Conservation (phyloP, 768 basidiomycete genomes). For the Neoboletus magnificus region DNA sequence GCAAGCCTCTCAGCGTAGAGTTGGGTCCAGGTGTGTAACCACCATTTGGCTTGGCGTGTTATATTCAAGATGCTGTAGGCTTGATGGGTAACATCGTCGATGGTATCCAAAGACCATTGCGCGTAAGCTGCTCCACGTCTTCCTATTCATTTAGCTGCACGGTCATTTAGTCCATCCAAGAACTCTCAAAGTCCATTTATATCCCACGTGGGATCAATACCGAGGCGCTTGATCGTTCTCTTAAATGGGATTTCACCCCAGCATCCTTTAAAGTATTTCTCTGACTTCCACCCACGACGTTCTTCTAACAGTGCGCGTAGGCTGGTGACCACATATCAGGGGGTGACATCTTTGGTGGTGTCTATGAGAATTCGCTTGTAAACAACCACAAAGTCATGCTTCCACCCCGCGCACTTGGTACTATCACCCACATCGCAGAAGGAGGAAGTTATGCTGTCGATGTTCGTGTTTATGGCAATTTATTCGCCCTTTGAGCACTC, state of each 20-base stretch:
- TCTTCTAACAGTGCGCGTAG: slow-evolving; percentile 36
- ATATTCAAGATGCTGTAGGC: slow-evolving; percentile 45
- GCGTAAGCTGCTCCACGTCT: slow-evolving; percentile 47
- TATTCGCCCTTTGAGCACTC: background rate
- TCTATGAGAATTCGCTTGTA: slow-evolving; percentile 96
- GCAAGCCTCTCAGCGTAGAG: slow-evolving; percentile 97
- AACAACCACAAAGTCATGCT: slow-evolving; percentile 98
- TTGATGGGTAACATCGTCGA: slow-evolving; percentile 99
- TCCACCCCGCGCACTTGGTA: slow-evolving; percentile 89
- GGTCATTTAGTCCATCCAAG: slow-evolving; percentile 74
- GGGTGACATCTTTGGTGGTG: slow-evolving; percentile 92
- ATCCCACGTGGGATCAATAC: slow-evolving; percentile 99
- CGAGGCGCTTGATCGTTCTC: slow-evolving; percentile 80
- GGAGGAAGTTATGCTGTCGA: slow-evolving; percentile 91
- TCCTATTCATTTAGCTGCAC: slow-evolving; percentile 1
- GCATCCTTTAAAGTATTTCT: slow-evolving; percentile 62
- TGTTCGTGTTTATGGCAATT: slow-evolving; percentile 43
- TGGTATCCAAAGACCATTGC: slow-evolving; percentile 90
- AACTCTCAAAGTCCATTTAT: slow-evolving; percentile 97
- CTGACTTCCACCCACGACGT: background rate
- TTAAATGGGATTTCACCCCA: slow-evolving; percentile 96
- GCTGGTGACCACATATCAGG: slow-evolving; percentile 97
- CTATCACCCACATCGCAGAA: slow-evolving; percentile 89
- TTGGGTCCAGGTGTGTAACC: slow-evolving; percentile 80
- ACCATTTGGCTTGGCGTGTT: background rate